Base-by-base conservation (phyloP, 148 eudicot genomes). In the Linanthus parryae region DNA sequence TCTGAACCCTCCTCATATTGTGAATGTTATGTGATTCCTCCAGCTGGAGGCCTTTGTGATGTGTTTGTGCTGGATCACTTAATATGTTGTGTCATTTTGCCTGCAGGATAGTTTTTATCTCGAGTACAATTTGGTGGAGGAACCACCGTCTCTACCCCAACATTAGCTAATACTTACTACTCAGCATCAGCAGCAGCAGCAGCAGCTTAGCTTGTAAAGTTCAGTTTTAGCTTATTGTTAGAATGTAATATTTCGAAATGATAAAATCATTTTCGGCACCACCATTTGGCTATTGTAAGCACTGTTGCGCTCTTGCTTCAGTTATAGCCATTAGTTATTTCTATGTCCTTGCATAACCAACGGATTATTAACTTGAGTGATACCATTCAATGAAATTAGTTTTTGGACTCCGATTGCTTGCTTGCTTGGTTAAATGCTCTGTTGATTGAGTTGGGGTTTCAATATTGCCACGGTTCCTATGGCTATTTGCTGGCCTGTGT, bases 41-140 rank as follows among this genome's bases (percentile, higher is more conserved):
- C 18, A 30, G 27, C 12, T 4, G 8, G 3, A 21, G 27, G 12
- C 27, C 28, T 44, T 15, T 9, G 16, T 25, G 17, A n/a, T 26
- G 25, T 14, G 7, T 24, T 44, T 49, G 12, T 5, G 8, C 52
- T 16, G 5, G 7, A n/a, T 23, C 19, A 1, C 42, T 27, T 38
- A 29, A 52, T 34, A 15, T 13, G 11, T 31, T 12, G 1, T 54
- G 28, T 23, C 9, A 13, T 21, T 0, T 56, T 50, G 36, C 9
- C 23, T 80, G 78, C 88, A 90, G 97, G 95, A 85, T 43, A 85
- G 82, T 58, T 80, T 82, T 54, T 85, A 83, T 29, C 61, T 90
- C 26, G 76, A 78, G 47, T 90, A 90, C 35, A 95, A 90, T 0
- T 28, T 40, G 55, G 30, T 83, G 72, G 97, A 90, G 67, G 85